Base-by-base conservation (phyloP, 2,329 filamentous ascomycete genomes). In the Pestalotiopsis fici region DNA sequence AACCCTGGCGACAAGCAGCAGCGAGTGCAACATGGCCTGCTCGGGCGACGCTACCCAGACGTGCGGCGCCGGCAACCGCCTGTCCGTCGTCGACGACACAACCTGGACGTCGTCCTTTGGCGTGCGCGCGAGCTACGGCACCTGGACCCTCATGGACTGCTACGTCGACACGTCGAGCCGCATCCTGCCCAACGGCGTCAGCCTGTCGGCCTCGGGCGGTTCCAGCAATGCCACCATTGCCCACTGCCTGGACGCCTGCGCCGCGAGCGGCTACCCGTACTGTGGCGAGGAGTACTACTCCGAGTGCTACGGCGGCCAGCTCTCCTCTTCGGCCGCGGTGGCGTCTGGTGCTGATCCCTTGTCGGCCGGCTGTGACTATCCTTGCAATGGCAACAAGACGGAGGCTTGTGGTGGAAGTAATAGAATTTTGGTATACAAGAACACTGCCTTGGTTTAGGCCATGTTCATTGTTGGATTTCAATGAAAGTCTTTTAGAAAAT, bases 61-160 rank as follows among this genome's bases (percentile, higher is more conserved):
- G 2, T 66, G 65, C 28, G 65, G 65, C 37, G 65, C 65, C 3
- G 65, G 65, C 23, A 56, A 59, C 21, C 56, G 65, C 23, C 12
- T 66, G 6, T 56, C 59, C 1, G 54, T 66, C 43, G 55, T 50
- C 25, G 37, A 37, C n/a, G 59, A 54, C 57, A 66, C 50, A 23
- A 57, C 21, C 55, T 57, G 55, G 55, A 27, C 12, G 55, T 11
- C n/a, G 55, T 23, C 55, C 13, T 57, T 57, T 21, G n/a, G 11
- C n/a, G 21, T 11, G 13, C 23, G 55, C n/a, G 18, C 27, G 55
- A 57, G 55, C 55, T 57, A 57, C 9, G 55, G 25, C 27, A 57
- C 55, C 7, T 57, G 55, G 55, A 27, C 9, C 12, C 55, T 57
- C 55, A 57, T 27, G 55, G 27, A 57, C 23, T 57, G 55, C 55